These are phyloP conservation scores for Cornus controversa DNA, from an alignment of 148 eudicot genomes.

Conservation along the genomic window DNA sequence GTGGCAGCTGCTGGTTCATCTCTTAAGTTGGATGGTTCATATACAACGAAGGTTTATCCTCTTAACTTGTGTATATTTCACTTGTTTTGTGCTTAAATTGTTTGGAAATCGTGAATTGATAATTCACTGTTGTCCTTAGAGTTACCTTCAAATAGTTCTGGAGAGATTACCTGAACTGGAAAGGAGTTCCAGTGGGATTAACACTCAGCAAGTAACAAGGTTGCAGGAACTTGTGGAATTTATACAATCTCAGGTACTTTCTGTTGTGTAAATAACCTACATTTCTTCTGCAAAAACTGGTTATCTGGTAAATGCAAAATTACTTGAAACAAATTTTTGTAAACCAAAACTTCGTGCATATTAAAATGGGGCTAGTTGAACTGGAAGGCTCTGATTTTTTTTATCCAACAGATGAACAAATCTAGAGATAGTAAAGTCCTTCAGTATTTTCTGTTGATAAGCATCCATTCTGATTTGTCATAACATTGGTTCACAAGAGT, in stretches of 20 bases:
- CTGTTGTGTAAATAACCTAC: neutral
- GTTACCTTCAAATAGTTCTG: constrained; percentile 77
- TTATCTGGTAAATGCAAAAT: neutral
- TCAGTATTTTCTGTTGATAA: too few relatives aligned
- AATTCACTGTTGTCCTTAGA: constrained; percentile 41
- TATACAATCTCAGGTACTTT: constrained; percentile 83
- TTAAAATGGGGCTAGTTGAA: too few relatives aligned
- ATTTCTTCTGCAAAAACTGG: neutral
- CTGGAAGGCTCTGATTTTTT: too few relatives aligned
- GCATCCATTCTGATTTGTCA: too few relatives aligned
- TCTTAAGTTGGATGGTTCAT: constrained; percentile 80
- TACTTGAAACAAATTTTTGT: too few relatives aligned
- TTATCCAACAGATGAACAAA: too few relatives aligned
- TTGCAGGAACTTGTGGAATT: constrained; percentile 84
- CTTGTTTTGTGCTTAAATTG: neutral
- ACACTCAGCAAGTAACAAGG: constrained; percentile 82
- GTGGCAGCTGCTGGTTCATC: constrained; percentile 84
- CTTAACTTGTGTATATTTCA: constrained; percentile 9
- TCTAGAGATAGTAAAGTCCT: too few relatives aligned
- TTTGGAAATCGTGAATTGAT: neutral
- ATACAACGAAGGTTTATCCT: constrained; percentile 80
- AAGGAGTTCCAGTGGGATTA: constrained; percentile 77
- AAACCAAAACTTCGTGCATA: too few relatives aligned
- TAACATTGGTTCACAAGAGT: too few relatives aligned
- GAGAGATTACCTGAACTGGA: constrained; percentile 69